phyloP scores from a whole-genome alignment of 345 rosid species.

The Euphorbia lathyris region DNA sequence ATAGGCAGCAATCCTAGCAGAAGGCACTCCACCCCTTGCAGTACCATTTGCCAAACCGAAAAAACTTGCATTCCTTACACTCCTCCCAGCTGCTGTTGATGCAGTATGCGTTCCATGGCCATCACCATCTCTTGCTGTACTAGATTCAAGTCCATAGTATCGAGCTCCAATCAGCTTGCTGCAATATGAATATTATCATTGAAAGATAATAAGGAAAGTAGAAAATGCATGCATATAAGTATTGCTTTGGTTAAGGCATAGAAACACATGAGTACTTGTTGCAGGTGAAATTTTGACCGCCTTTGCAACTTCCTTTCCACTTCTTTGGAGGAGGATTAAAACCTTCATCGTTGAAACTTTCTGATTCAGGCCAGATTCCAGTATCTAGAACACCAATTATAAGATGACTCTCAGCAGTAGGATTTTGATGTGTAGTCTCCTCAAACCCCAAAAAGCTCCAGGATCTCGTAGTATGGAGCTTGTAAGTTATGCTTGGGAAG shows the following conservation, averaged over 20 bases:
- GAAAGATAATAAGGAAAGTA: conserved; percentile 20
- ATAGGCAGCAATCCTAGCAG: conserved; percentile 50
- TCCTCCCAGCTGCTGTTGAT: conserved; percentile 63
- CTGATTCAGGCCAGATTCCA: conserved; percentile 48
- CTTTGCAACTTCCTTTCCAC: conserved; percentile 46
- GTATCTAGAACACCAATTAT: conserved; percentile 39
- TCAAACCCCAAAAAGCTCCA: conserved; percentile 56
- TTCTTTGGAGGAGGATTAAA: conserved; percentile 46
- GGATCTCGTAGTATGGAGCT: conserved; percentile 47
- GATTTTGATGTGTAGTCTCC: conserved; percentile 4
- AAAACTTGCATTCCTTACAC: conserved; percentile 30
- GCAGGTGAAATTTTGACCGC: conserved; percentile 43
- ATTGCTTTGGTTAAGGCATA: too few relatives aligned
- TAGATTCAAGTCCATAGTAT: conserved; percentile 1
- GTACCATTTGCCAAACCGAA: conserved; percentile 38
- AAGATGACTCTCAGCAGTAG: conserved; percentile 23
- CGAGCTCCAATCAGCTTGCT: conserved; percentile 49
- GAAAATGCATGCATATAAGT: neutral
- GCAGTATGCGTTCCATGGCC: conserved; percentile 24
- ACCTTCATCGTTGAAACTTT: conserved; percentile 42
- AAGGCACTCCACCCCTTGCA: conserved; percentile 57
- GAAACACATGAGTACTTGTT: conserved; percentile 36
- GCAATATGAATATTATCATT: conserved; percentile 19
- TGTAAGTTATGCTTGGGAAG: conserved; percentile 33
- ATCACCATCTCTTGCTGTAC: conserved; percentile 16